These are phyloP conservation scores for Xylaria multiplex DNA, from an alignment of 2,329 filamentous ascomycete genomes.

Conservation along the genomic window DNA sequence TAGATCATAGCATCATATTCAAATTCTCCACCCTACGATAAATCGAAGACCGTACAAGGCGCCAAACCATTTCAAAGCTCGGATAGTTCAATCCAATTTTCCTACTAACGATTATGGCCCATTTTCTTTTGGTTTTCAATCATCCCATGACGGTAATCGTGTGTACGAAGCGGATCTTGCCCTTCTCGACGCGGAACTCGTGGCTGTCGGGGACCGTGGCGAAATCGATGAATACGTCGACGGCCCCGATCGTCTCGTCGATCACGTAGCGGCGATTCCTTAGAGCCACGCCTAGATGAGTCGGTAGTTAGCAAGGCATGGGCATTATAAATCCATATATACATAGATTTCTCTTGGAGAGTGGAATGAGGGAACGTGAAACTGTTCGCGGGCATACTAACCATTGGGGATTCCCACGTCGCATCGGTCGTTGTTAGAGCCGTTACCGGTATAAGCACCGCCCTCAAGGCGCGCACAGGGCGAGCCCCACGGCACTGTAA, in stretches of 20 bases:
- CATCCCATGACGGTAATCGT: conserved; percentile 49
- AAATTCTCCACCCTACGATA: conserved; percentile 1
- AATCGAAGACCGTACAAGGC: neutral
- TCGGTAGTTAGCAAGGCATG: neutral
- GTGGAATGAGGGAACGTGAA: neutral
- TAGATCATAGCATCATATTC: conserved; percentile 3
- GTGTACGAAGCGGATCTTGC: conserved; percentile 49
- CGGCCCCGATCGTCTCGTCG: conserved; percentile 46
- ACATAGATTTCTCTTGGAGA: neutral
- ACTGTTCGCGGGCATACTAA: conserved; percentile 28
- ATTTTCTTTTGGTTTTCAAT: neutral
- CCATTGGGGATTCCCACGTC: conserved; percentile 52
- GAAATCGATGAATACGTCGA: conserved; percentile 49
- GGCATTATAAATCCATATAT: neutral
- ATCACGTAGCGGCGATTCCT: conserved; percentile 47
- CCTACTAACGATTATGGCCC: neutral
- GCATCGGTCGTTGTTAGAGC: conserved; percentile 46
- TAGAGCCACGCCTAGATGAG: conserved; percentile 42
- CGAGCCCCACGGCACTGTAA: conserved; percentile 52
- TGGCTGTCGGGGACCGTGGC: conserved; percentile 49
- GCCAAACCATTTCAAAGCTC: neutral
- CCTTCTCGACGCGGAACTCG: conserved; percentile 50
- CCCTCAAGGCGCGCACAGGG: conserved; percentile 54
- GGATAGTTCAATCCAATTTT: neutral
- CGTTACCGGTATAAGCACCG: conserved; percentile 49